A percentile compares a stretch with the other conserved stretches of the same genome.
These are phyloP conservation scores for Cutaneotrichosporon sp. DNA, from an alignment of 1,284 basidiomycete genomes.

Conservation along the genomic window DNA sequence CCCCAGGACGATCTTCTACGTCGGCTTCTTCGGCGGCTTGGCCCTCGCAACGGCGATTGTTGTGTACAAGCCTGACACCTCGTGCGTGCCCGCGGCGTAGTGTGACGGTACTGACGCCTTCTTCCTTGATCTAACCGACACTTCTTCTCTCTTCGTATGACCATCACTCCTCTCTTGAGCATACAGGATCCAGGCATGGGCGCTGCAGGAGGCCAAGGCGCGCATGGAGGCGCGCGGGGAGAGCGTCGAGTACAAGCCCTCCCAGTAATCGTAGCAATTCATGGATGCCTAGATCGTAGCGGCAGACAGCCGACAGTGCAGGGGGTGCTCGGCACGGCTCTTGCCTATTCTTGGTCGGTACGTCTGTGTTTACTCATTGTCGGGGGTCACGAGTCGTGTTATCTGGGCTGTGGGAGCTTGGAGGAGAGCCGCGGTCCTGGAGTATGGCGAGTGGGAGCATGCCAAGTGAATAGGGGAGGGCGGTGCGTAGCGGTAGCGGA, in stretches of 20 bases:
- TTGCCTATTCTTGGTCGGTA: no score
- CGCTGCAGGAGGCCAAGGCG: conserved; percentile 75
- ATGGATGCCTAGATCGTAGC: conserved; percentile 3
- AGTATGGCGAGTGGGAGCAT: no score
- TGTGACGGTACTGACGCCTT: not conserved
- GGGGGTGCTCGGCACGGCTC: no score
- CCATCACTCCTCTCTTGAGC: conserved; percentile 4
- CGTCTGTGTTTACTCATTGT: no score
- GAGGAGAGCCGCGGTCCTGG: no score
- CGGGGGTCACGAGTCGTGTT: no score
- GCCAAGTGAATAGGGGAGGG: no score
- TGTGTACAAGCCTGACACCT: conserved; percentile 94
- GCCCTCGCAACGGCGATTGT: conserved; percentile 67
- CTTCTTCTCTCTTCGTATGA: not conserved
- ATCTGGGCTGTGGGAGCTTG: no score
- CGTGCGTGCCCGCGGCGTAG: conserved; percentile 54
- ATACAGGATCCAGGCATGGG: conserved; percentile 84
- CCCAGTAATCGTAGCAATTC: conserved; percentile 6
- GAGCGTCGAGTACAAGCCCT: conserved; percentile 68
- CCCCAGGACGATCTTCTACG: conserved; percentile 64
- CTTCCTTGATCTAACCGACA: not conserved
- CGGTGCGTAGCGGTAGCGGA: no score
- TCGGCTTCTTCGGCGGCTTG: conserved; percentile 87
- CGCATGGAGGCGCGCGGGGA: conserved; percentile 85
- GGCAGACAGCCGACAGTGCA: no score